Evolutionary conservation across 306 rosid species (phyloP), one percentile per base, ranked within the genome.

Genomic region (Cicer yamashitae): DNA sequence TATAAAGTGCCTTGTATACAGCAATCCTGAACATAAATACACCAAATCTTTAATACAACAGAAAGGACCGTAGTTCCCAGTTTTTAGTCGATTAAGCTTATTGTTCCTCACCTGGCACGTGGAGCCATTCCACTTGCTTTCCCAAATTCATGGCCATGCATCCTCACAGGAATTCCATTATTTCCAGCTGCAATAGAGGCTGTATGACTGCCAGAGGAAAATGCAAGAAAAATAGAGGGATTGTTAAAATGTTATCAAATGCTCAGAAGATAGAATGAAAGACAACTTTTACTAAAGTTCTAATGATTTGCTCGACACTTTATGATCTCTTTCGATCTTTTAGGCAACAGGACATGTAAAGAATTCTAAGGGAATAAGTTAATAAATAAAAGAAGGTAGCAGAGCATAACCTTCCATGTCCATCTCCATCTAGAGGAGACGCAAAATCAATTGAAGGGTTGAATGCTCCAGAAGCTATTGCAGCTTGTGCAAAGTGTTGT

Each of bases 91-190:
- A 53, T 38, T 8, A 56, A 30, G 77, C 59, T 53, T 71, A 44
- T 67, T 69, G 62, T 73, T 85, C 81, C 88, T 87, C 85, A 90
- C 99, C 99, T 92, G 43, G 99, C 98, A 79, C 97, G 99, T 30
- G 99, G 99, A 81, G 99, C 99, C 99, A 96, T 96, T 82, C 99
- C 99, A 74, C 99, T 96, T 22, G 99, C 99, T 84, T 78, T 96
- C 34, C 99, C 99, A 77, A 92, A 90, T 86, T 96, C 99, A 81
- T 92, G 90, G 70, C 99, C 99, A 76, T 90, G 87, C 89, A 96
- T 80, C 81, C 93, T 89, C 69, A 96, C 98, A 76, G 99, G 96
- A 76, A 96, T 88, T 75, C 99, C 99, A 82, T 96, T 96, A 84
- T 96, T 96, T 68, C 99, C 99, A 4, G 99, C 99, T 22, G 99